These are phyloP conservation scores for Plasmodium falciparum DNA, from an alignment of 169 alveolate species.

Conservation along the genomic window DNA sequence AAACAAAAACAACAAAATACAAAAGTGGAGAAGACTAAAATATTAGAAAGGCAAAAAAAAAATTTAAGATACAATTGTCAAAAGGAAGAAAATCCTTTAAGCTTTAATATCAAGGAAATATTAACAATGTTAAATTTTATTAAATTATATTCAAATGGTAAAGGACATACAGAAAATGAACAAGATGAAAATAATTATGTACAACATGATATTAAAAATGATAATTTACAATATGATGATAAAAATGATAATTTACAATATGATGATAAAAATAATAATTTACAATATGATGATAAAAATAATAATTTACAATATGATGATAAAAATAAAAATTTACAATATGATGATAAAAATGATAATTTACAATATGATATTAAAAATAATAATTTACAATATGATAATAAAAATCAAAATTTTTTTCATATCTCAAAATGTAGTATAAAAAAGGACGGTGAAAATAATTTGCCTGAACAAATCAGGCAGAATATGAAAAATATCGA, in stretches of 20 bases:
- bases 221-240: not conserved
- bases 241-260: not conserved
- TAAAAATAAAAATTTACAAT: not conserved
- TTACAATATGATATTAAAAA: not conserved
- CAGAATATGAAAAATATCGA: too few species aligned
- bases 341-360: not conserved
- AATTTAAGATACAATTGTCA: constrained; percentile 43
- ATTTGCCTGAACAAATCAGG: too few species aligned
- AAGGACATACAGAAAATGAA: not conserved
- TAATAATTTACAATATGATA: not conserved
- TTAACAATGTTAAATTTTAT: constrained; percentile 53
- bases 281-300: not conserved
- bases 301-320: not conserved
- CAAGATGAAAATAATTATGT: not conserved
- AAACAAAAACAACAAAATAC: not conserved
- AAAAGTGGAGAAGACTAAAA: constrained; percentile 5
- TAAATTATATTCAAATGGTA: constrained; percentile 28
- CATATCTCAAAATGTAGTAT: too few species aligned
- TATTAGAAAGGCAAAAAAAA: not conserved
- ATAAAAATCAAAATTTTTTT: not conserved
- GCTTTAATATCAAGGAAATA: constrained; percentile 61
- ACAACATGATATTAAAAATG: too few species aligned
- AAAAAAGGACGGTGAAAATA: too few species aligned
- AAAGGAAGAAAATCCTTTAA: constrained; percentile 50
- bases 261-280: not conserved